Evolutionary conservation across 2,329 filamentous ascomycete genomes (phyloP), one percentile per base, ranked within the genome.

Genomic region (Furcasterigmium sp.): DNA sequence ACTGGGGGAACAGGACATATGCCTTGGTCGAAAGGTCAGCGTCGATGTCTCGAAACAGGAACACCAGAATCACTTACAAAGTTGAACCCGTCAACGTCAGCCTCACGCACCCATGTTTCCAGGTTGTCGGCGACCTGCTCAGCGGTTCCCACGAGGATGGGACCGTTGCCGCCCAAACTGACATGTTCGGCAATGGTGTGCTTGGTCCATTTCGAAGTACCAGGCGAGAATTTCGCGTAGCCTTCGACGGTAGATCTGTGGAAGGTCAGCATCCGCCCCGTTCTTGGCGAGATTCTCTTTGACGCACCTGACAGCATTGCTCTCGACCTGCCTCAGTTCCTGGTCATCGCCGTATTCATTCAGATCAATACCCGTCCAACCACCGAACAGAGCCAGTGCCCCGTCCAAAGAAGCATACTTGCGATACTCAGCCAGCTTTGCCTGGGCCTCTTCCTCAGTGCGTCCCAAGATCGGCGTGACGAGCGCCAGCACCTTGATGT

Each of bases 21-120:
- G 78, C 78, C 70, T 74, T 39, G 14, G 7, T 21, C 23, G 39
- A 17, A 15, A 5, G 26, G 34, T 20, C 21, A 20, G 21, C 28
- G 28, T 21, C n/a, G 10, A 14, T 32, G 7, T 8, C 6, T 8
- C 29, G n/a, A 14, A 32, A 32, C 5, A 32, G 5, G 10, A 14
- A 25, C 29, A 46, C 34, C 13, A 11, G 10, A 6, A 3, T 8
- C 32, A 17, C 6, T 65, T 57, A 82, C 82, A 57, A 88, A 73
- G 55, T 89, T 89, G 62, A 89, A 89, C 0, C 84, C 84, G 55
- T 88, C 84, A 1, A 88, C 75, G 50, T 86, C 84, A 0, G 80
- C 82, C 56, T 86, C 83, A 6, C 67, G 55, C 0, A 87, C 68
- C 84, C 84, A 88, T 1, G 68, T 61, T 60, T 88, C 80, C 44